phyloP scores from a whole-genome alignment of 768 basidiomycete species.

The Paxillus involutus region DNA sequence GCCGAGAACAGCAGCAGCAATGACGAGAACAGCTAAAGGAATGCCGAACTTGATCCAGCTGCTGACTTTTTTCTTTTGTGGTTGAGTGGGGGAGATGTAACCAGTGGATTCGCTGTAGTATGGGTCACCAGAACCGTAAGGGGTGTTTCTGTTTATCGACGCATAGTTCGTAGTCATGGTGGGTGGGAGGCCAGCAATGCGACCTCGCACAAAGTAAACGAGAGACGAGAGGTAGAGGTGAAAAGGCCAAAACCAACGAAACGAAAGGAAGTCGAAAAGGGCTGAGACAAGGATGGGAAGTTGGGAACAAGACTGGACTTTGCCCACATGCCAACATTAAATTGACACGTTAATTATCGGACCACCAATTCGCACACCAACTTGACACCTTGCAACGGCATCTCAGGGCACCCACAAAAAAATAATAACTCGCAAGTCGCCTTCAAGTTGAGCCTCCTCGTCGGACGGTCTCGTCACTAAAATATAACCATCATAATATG shows the following conservation, averaged over 20 bases:
- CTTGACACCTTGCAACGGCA: neutral
- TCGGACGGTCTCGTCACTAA: no score
- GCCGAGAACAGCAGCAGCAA: slow-evolving; percentile 69
- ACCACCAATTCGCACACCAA: slow-evolving; percentile 5
- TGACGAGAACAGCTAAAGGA: slow-evolving; percentile 61
- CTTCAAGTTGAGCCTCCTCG: neutral
- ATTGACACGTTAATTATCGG: slow-evolving; percentile 4
- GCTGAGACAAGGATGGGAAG: neutral
- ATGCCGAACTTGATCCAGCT: slow-evolving; percentile 78
- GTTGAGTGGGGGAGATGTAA: slow-evolving; percentile 52
- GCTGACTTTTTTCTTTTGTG: slow-evolving; percentile 53
- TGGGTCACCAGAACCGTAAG: slow-evolving; percentile 64
- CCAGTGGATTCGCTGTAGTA: slow-evolving; percentile 72
- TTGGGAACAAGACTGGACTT: slow-evolving; percentile 9
- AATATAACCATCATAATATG: neutral
- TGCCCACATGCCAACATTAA: slow-evolving; percentile 1
- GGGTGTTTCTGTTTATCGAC: slow-evolving; percentile 34
- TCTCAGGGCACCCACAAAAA: neutral
- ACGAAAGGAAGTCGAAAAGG: slow-evolving; percentile 17
- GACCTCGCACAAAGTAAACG: slow-evolving; percentile 12
- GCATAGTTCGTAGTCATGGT: slow-evolving; percentile 43
- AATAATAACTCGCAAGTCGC: neutral
- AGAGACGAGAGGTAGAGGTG: slow-evolving; percentile 22
- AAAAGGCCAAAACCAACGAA: slow-evolving; percentile 12
- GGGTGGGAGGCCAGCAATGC: slow-evolving; percentile 16